Conservation (phyloP, 164 flowering plant species). For the Stephania cephalantha region DNA sequence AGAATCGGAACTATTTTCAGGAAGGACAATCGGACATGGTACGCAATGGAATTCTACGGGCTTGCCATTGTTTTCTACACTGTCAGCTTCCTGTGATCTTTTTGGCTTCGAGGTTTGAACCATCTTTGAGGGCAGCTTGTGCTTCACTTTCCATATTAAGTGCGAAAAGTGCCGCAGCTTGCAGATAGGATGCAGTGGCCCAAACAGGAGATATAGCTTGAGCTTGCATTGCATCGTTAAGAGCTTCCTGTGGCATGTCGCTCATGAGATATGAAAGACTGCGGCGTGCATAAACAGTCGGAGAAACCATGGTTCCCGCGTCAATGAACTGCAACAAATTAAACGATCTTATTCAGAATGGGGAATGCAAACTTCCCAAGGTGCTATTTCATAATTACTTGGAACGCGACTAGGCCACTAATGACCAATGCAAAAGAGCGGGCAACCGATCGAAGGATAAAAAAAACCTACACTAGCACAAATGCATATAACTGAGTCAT, state of each 20-base stretch:
- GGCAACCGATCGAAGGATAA: background rate
- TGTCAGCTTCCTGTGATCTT: constrained; percentile 21
- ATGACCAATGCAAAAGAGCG: background rate
- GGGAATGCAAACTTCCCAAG: background rate
- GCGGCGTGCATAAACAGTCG: constrained; percentile 90
- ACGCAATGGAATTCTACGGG: background rate
- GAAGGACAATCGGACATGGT: constrained; percentile 7
- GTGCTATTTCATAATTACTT: background rate
- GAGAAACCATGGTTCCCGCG: constrained; percentile 87
- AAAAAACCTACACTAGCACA: background rate
- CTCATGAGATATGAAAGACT: constrained; percentile 66
- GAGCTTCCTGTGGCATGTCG: constrained; percentile 77
- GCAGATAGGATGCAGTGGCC: constrained; percentile 81
- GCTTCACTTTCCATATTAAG: constrained; percentile 75
- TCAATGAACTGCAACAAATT: constrained; percentile 65
- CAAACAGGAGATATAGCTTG: constrained; percentile 76
- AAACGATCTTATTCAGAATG: constrained; percentile 9
- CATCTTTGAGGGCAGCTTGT: constrained; percentile 69
- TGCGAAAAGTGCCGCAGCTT: constrained; percentile 63
- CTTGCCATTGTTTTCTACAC: background rate
- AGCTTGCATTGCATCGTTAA: constrained; percentile 79
- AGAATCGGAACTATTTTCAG: constrained; percentile 6
- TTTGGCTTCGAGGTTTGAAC: constrained; percentile 58
- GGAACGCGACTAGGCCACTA: background rate
- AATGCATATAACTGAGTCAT: background rate